Base-by-base conservation (phyloP, 2,329 filamentous ascomycete genomes). In the Phyllachora maydis region DNA sequence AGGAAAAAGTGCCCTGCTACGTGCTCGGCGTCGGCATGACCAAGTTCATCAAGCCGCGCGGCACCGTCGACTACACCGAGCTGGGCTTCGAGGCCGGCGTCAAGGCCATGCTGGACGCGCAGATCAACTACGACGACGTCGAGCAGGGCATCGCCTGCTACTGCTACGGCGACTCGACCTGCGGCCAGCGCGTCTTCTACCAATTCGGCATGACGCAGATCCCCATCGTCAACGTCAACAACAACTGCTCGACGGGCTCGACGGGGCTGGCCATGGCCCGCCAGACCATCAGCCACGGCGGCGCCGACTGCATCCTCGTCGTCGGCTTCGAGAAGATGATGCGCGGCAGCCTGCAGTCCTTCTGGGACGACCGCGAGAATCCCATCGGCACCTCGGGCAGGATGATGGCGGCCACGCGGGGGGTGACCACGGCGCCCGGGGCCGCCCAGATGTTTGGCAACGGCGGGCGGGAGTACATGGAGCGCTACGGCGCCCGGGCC, bases 311-410 rank as follows among this genome's bases (percentile, higher is more conserved):
- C 43, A 69, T 92, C 11, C 55, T 95, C 30, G 83, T 95, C 1
- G 68, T 95, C 11, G 88, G 85, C 4, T 95, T 95, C 39, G 88
- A 95, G 60, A 93, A 93, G 67, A 95, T 95, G 85, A 83, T 74
- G 52, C 73, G 76, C 0, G 85, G 85, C n/a, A 78, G 70, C 35
- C 56, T 95, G 34, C 71, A 83, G 54, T 65, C 56, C 27, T 73
- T 77, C 53, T 95, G 78, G 54, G 72, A 83, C 36, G 85, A 95
- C 45, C 64, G 85, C 14, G 65, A 71, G 35, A 83, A 75, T 41
- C 83, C 85, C 3, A 74, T 67, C 0, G 73, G 68, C 18, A 78
- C 74, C 4, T 65, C 72, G 0, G 56, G 56, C 22, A 56, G 63
- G 44, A 82, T 92, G 65, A 85, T 92, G 78, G 66, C 63, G 26